Evolutionary conservation across 1,139 yeast genomes (phyloP).

Genomic region (Zygosaccharomyces pseudobailii): DNA sequence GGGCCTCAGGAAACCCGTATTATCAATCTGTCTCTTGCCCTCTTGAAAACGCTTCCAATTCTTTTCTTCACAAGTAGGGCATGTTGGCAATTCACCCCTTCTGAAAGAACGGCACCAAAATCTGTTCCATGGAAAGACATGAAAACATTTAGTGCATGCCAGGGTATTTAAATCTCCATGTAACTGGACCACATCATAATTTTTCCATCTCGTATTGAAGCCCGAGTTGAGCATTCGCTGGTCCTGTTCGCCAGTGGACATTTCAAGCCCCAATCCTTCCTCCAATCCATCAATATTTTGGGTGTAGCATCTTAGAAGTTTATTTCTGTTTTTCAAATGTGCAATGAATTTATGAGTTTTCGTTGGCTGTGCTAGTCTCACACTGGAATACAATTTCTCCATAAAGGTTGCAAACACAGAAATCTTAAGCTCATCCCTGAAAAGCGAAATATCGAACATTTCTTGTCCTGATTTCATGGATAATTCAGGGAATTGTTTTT

Average conservation of each 20-base stretch:
- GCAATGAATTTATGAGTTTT: conserved; percentile 76
- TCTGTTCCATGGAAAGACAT: conserved; percentile 56
- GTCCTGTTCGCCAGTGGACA: conserved; percentile 19
- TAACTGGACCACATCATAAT: conserved; percentile 73
- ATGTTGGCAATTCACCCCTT: conserved; percentile 43
- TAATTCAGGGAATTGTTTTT: conserved; percentile 55
- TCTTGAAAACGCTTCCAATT: conserved; percentile 41
- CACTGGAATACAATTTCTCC: conserved; percentile 54
- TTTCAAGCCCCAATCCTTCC: conserved; percentile 31
- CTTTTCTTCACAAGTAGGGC: conserved; percentile 49
- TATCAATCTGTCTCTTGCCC: conserved; percentile 76
- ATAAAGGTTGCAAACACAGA: conserved; percentile 60
- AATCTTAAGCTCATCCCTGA: conserved; percentile 58
- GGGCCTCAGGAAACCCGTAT: conserved; percentile 71
- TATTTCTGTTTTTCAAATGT: conserved; percentile 57
- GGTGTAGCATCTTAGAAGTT: conserved; percentile 76
- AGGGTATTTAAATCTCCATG: conserved; percentile 84
- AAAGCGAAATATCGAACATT: conserved; percentile 78
- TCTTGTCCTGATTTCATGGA: conserved; percentile 73
- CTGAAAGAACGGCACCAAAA: conserved; percentile 43
- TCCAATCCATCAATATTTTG: conserved; percentile 57
- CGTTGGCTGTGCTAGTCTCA: conserved; percentile 69
- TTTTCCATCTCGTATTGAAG: conserved; percentile 45
- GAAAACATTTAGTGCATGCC: conserved; percentile 66
- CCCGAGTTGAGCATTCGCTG: conserved; percentile 3